Evolutionary conservation across 2,329 filamentous ascomycete species (phyloP), one percentile per base, ranked within the genome.

Genomic region (Neofusicoccum laricinum): DNA sequence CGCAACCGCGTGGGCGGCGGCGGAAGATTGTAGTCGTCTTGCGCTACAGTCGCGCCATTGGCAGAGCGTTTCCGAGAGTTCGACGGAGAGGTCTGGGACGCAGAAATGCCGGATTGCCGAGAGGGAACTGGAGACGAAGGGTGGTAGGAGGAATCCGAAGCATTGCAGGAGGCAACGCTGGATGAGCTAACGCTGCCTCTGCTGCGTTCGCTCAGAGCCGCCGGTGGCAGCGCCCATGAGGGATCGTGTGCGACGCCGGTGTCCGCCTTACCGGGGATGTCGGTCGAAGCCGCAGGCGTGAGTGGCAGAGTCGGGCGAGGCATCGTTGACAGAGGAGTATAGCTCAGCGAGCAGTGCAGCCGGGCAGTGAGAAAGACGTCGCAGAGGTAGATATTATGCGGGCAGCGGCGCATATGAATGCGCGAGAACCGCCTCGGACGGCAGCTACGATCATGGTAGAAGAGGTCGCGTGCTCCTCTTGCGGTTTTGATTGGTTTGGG

Each of bases 1-100:
- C 94, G 89, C 46, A 92, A 91, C 67, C 94, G 85, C 2, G 93
- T 97, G 0, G 95, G 95, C 15, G 94, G 95, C 10, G 95, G 95
- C 19, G 95, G 95, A 15, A 99, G 85, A 10, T 90, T 85, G 75
- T 97, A 96, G 53, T 85, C 81, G 69, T 88, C 85, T 68, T 87
- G 88, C 64, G 82, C 80, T 64, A 79, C 72, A 57, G 73, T 75
- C 14, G 55, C 53, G 17, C 53, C 45, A 36, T 61, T 64, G 36
- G 38, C 40, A 69, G 67, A 30, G 71, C 69, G 64, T 66, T 76
- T 25, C 38, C 45, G 40, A 71, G 71, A 53, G 74, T 75, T 38
- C 41, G 66, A 41, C 25, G 46, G 58, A 72, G 73, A 63, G 70
- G 68, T 61, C 70, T 69, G 41, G 70, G 66, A 66, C 15, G 30